Evolutionary conservation across 2,329 filamentous ascomycete genomes (phyloP), one percentile per base, ranked within the genome.

Genomic region (Aspergillus fumigatiaffinis): DNA sequence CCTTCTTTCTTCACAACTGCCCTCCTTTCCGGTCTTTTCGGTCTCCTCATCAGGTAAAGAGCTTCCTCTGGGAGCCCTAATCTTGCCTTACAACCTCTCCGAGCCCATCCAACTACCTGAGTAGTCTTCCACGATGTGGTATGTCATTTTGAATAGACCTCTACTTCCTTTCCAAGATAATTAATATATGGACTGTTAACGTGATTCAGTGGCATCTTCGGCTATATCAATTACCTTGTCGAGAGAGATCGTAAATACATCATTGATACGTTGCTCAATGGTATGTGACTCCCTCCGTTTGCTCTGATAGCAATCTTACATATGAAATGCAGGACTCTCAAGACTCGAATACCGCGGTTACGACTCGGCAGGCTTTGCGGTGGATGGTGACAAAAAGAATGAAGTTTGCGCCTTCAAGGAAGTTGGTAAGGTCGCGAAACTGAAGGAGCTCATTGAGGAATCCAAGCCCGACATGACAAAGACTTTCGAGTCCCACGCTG

Each of bases 321-420:
- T 54, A 50, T 58, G 46, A 46, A 38, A 50, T 62, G 42, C 73
- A 96, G 92, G 93, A 73, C 89, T 97, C 59, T 89, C 91, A 59
- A 89, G 94, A 76, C 89, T 99, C 70, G 94, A 99, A 80, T 99
- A 99, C 83, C 90, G 94, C 78, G 94, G 94, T 68, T 99, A 99
- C 78, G 94, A 99, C 78, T 97, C 94, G 63, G 93, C 94, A 61
- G 94, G 94, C 82, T 84, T 99, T 64, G 93, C 93, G 66, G 81
- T 99, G 70, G 94, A 99, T 76, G 94, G 94, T 63, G 90, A 99
- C 84, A 97, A 97, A 87, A 96, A 94, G 84, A 96, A 96, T 71
- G 91, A 97, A 80, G 92, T 97, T 66, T 86, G 91, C 65, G 92
- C 94, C 62, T 97, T 92, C 86, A 99, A 99, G 84, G 94, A 97